Base-by-base conservation (phyloP, 2,329 filamentous ascomycete species). In the Talaromyces sp. region DNA sequence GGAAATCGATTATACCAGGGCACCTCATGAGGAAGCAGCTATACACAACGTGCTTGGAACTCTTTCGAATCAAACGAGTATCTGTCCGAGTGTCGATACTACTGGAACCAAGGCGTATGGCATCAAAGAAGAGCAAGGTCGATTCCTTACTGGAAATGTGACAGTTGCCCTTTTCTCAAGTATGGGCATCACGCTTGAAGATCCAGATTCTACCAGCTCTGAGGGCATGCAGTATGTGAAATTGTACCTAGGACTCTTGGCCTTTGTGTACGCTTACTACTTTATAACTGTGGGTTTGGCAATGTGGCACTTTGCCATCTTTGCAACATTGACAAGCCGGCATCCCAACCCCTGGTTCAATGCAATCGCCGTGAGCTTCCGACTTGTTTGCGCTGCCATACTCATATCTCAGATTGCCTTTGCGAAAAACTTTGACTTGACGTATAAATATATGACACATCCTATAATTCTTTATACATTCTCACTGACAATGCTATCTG, bases 261-360 rank as follows among this genome's bases (percentile, higher is more conserved):
- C 68, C 1, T 79, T 80, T 67, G 78, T 79, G 11, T 79, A 77
- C 66, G 67, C 78, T 19, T 80, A 79, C 64, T 79, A 76, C 67
- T 79, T 80, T 57, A 58, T 72, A 19, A 75, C 75, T 13, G 76
- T 78, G 10, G 71, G 74, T 22, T 60, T 78, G 22, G 69, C 73
- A 4, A 77, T 79, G 75, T 70, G 72, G 31, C 69, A 79, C 47
- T 76, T 79, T 63, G 73, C 74, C 1, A 68, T 69, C 17, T 78
- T 79, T 65, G 66, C 71, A 15, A 54, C 70, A 7, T 68, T 79
- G 19, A 70, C 71, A 7, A 69, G 67, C 45, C 74, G 72, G 7
- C 73, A 77, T 63, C 63, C 67, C 11, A 66, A 65, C 27, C 67
- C 39, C 27, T 45, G 71, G 17, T 70, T 71, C 58, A 67, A 68